These are phyloP conservation scores for Coemansia sp. DNA, from an alignment of 192 early-diverging fungal genomes.

Conservation along the genomic window DNA sequence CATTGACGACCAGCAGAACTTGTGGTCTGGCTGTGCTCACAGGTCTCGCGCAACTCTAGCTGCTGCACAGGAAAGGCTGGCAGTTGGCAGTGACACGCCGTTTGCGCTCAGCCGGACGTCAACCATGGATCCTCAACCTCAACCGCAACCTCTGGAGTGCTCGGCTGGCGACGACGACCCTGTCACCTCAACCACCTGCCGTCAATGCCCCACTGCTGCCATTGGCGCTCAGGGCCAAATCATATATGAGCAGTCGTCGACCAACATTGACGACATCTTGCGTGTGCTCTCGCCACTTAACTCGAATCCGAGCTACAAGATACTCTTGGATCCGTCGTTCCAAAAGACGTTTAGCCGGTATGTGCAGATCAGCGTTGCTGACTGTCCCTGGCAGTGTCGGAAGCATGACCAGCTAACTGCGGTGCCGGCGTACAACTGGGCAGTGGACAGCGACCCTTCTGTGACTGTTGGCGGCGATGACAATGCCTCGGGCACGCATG, in stretches of 20 bases:
- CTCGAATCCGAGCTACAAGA: constrained; percentile 16
- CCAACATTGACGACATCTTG: constrained; percentile 38
- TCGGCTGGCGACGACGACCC: not conserved
- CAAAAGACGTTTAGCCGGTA: constrained; percentile 47
- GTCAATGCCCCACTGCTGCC: constrained; percentile 29
- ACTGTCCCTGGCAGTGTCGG: constrained; percentile 47
- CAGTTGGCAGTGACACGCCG: constrained; percentile 7
- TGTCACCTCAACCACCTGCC: not conserved
- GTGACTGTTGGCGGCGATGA: not conserved
- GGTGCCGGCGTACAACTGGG: constrained; percentile 29
- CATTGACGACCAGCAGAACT: not conserved
- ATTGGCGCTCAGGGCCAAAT: constrained; percentile 41
- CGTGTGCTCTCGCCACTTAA: constrained; percentile 41
- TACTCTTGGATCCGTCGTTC: constrained; percentile 52
- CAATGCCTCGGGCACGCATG: not conserved
- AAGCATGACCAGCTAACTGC: constrained; percentile 23
- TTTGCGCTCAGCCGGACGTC: constrained; percentile 23
- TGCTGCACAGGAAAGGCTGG: not conserved
- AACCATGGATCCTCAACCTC: constrained; percentile 17
- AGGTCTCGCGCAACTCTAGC: not conserved
- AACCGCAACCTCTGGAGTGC: not conserved
- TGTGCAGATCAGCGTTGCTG: constrained; percentile 36
- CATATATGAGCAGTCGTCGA: constrained; percentile 31
- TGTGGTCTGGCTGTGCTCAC: not conserved
- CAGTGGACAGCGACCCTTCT: constrained; percentile 8